Evolutionary conservation across 495 filamentous ascomycete species (phyloP).

Genomic region (Pyrenopolyporus hunteri): DNA sequence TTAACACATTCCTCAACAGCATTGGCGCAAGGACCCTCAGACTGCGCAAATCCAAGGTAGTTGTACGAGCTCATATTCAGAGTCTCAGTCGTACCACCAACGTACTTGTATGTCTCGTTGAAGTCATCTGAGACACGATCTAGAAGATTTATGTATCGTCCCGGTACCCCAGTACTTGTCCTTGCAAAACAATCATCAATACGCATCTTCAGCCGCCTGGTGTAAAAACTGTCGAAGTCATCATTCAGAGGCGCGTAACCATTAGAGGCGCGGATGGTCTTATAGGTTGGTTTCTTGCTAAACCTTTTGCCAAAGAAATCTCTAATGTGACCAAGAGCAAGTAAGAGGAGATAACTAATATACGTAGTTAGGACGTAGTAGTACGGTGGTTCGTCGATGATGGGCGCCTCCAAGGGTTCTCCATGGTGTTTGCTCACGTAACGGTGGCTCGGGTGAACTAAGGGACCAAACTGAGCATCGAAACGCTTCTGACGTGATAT

Average conservation of each 20-base stretch:
- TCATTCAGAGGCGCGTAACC: slow-evolving; percentile 97
- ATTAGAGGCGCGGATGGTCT: slow-evolving; percentile 78
- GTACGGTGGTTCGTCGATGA: slow-evolving; percentile 96
- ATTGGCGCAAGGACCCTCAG: slow-evolving; percentile 95
- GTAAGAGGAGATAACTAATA: slow-evolving; percentile 94
- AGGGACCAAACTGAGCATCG: slow-evolving; percentile 91
- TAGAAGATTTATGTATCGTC: slow-evolving; percentile 88
- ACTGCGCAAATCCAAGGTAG: slow-evolving; percentile 97
- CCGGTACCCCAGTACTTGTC: slow-evolving; percentile 90
- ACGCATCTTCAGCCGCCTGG: slow-evolving; percentile 85
- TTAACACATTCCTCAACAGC: slow-evolving; percentile 83
- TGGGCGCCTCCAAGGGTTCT: slow-evolving; percentile 74
- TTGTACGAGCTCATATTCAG: slow-evolving; percentile 99
- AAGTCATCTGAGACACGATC: slow-evolving; percentile 87
- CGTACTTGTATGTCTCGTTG: slow-evolving; percentile 85
- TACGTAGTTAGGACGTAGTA: slow-evolving; percentile 97
- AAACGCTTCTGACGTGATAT: slow-evolving; percentile 72
- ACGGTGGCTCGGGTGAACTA: slow-evolving; percentile 77
- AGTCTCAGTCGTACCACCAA: slow-evolving; percentile 91
- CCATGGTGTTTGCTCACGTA: slow-evolving; percentile 87
- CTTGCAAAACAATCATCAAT: slow-evolving; percentile 97
- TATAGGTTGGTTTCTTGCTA: slow-evolving; percentile 77
- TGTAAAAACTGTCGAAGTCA: slow-evolving; percentile 99
- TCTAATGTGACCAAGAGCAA: slow-evolving; percentile 91
- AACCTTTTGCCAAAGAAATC: slow-evolving; percentile 99